These are phyloP conservation scores for Trametes elegans DNA, from an alignment of 768 basidiomycete species.

Conservation along the genomic window DNA sequence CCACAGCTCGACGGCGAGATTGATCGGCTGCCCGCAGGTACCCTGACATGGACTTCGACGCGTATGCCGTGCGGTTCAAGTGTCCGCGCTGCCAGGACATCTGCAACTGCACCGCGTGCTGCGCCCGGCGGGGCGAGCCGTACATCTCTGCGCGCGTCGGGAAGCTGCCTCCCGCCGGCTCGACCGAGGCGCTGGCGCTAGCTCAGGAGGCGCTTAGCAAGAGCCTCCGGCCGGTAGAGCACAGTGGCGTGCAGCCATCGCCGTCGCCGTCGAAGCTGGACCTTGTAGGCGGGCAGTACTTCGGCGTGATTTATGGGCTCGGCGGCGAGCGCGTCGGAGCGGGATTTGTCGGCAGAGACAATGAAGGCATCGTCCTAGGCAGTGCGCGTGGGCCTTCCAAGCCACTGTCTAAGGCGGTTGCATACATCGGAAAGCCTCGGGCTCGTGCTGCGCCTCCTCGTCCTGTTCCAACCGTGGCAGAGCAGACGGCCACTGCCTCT, in stretches of 20 bases:
- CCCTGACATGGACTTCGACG: conserved; percentile 37
- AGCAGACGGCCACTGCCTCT: no score
- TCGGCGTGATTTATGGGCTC: neutral
- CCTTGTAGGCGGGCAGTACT: conserved; percentile 6
- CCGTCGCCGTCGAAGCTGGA: neutral
- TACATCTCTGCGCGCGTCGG: conserved; percentile 34
- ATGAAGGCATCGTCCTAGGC: conserved; percentile 3
- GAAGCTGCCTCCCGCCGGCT: conserved; percentile 5
- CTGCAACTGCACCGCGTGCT: conserved; percentile 51
- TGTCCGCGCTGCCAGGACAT: conserved; percentile 46
- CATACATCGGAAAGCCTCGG: conserved; percentile 9
- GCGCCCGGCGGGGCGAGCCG: conserved; percentile 43
- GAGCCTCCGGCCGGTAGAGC: neutral
- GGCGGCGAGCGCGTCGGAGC: conserved; percentile 10
- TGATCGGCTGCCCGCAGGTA: conserved; percentile 39
- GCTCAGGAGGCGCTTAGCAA: neutral
- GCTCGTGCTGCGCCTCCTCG: neutral
- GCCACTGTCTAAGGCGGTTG: neutral
- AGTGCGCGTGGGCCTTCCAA: neutral
- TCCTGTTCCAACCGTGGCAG: neutral
- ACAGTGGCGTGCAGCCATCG: no score
- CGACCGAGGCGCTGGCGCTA: conserved; percentile 7
- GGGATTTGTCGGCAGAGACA: conserved; percentile 9
- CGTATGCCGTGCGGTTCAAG: conserved; percentile 26
- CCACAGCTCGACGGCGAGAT: neutral